Evolutionary conservation across 495 filamentous ascomycete genomes (phyloP).

Genomic region (Neurospora terricola): DNA sequence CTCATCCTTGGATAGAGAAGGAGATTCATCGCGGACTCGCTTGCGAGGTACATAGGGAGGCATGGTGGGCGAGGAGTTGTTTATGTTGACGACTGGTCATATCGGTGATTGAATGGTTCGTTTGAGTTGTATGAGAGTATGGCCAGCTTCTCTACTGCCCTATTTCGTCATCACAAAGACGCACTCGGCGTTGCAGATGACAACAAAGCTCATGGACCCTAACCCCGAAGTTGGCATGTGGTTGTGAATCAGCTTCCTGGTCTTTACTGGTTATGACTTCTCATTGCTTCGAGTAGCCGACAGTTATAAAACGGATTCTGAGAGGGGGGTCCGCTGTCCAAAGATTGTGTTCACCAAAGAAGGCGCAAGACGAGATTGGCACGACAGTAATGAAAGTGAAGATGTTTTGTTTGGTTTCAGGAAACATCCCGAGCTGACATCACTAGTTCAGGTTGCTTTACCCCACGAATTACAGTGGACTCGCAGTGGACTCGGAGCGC

Average conservation of each 20-base stretch:
- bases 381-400: background rate
- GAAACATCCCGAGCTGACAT: background rate
- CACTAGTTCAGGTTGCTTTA: background rate
- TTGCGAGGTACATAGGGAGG: slow-evolving; percentile 39
- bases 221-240: background rate
- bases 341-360: background rate
- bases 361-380: background rate
- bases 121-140: background rate
- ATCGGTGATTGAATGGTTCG: background rate
- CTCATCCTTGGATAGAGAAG: slow-evolving; percentile 8
- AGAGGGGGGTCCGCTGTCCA: background rate
- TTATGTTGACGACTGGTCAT: background rate
- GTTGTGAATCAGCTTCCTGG: background rate
- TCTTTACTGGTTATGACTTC: background rate
- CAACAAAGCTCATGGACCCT: background rate
- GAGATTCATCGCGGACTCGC: slow-evolving; percentile 27
- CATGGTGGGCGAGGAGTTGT: slow-evolving; percentile 18
- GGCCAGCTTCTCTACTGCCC: background rate
- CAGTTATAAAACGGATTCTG: background rate
- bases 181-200: background rate
- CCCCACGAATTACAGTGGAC: background rate
- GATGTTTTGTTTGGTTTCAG: background rate
- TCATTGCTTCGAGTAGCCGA: background rate
- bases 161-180: background rate
- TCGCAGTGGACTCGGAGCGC: background rate